Evolutionary conservation across 2,329 filamentous ascomycete genomes (phyloP).

Genomic region (Domatiomyces globalis): DNA sequence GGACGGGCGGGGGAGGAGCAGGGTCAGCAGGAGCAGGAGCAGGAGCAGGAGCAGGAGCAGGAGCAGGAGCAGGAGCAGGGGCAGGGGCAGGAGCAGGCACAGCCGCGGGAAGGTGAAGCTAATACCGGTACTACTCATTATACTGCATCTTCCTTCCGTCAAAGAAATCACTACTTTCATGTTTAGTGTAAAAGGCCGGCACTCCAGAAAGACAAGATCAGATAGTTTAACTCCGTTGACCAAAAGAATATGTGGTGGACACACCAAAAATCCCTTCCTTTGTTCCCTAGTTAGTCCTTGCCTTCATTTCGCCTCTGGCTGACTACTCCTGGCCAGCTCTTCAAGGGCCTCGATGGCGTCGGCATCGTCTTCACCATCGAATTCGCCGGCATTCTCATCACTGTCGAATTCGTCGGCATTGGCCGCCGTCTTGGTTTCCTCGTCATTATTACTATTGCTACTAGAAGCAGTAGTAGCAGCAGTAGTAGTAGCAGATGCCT

Average conservation of each 20-base stretch:
- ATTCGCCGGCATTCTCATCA: constrained; percentile 23
- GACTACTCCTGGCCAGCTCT: constrained; percentile 20
- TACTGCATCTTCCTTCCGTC: too few relatives aligned
- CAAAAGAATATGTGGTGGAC: too few relatives aligned
- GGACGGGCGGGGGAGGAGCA: too few relatives aligned
- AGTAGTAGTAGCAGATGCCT: constrained; percentile 9
- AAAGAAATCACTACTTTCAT: too few relatives aligned
- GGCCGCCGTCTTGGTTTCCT: constrained; percentile 5
- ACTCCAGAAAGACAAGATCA: too few relatives aligned
- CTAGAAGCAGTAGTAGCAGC: constrained; percentile 8
- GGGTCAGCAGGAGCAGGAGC: not conserved
- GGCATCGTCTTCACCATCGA: constrained; percentile 27
- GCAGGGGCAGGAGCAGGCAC: constrained; percentile 4
- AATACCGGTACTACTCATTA: too few relatives aligned
- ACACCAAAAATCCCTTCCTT: too few relatives aligned
- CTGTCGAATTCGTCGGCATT: constrained; percentile 19
- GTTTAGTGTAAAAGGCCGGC: too few relatives aligned
- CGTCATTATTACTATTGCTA: too few relatives aligned
- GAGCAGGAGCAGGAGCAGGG: constrained; percentile 5
- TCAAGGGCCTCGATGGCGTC: constrained; percentile 30
- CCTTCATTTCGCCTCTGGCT: constrained; percentile 1
- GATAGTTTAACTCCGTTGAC: too few relatives aligned
- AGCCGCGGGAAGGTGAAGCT: not conserved
- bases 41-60: constrained; percentile 6
- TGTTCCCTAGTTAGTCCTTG: too few relatives aligned